Evolutionary conservation across 805 yeast genomes (phyloP), one percentile per base, ranked within the genome.

Genomic region (Alloascoidea hylecoeti): DNA sequence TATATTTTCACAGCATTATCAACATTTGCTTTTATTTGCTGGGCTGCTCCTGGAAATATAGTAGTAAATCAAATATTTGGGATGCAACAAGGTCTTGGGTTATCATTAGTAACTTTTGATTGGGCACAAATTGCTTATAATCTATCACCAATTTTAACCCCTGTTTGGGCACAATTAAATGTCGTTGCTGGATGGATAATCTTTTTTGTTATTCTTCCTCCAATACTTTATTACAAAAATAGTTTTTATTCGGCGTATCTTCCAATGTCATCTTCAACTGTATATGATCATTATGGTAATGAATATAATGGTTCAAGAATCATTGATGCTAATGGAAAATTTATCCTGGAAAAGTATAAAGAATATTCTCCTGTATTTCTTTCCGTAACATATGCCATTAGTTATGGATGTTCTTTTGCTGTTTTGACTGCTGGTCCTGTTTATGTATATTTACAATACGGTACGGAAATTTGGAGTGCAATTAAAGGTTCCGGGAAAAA

Each of bases 81-180:
- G 36, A 60, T 70, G 4, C 43, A 56, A 5, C 56, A 71, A 12
- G 88, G 88, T 12, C 57, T 78, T 41, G 85, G 83, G 15, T 49
- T 75, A 50, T 53, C 75, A 44, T 85, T 86, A 9, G 51, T 76
- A 35, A 71, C 80, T n/a, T 75, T 78, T 48, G 84, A 78, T 55
- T 78, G 83, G 83, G 68, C 68, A 47, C 73, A 72, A 49, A 60
- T 76, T 33, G 67, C 75, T 5, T 60, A 58, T 19, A 68, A 64
- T 53, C 56, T 71, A 43, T 70, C 77, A 15, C 84, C 85, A 6
- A 62, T 78, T 49, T 62, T 75, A 38, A 77, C 82, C 5, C 84
- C 85, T 14, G 58, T 66, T 15, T 60, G 62, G 39, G 65, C 69
- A 3, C 51, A 61, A 27, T 51, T 56, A 16, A 64, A 64, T 39